Conservation (phyloP, 331 rosid species). For the Malus hybrid region DNA sequence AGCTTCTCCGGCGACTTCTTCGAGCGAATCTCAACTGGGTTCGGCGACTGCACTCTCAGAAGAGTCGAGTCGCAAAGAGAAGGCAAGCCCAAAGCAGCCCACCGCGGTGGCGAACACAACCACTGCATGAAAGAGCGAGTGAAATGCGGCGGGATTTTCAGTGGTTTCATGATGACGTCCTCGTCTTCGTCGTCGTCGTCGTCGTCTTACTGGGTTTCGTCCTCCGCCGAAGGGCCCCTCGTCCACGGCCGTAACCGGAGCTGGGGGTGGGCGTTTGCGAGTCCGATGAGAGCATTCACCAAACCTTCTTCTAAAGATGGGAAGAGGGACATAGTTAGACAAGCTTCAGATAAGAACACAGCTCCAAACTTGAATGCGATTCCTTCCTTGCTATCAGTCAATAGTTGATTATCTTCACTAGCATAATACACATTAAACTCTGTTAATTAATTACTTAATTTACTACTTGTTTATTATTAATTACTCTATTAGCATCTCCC, state of each 20-base stretch:
- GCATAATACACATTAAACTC: background rate
- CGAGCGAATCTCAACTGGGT: conserved; percentile 92
- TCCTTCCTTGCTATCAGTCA: conserved; percentile 77
- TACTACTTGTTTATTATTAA: conserved; percentile 5
- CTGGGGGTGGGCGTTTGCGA: conserved; percentile 95
- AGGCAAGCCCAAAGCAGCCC: conserved; percentile 42
- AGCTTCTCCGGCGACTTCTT: conserved; percentile 93
- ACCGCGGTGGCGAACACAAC: conserved; percentile 7
- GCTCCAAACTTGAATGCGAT: conserved; percentile 66
- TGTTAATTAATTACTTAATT: background rate
- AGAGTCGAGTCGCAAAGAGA: conserved; percentile 88
- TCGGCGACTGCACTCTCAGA: conserved; percentile 86
- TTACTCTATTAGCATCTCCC: background rate
- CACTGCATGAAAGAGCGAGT: conserved; percentile 75
- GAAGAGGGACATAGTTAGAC: conserved; percentile 43
- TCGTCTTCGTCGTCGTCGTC: conserved; percentile 65
- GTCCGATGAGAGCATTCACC: conserved; percentile 86
- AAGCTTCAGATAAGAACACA: conserved; percentile 49
- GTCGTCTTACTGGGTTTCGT: conserved; percentile 66
- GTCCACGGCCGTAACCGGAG: conserved; percentile 47
- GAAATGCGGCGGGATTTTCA: conserved; percentile 71
- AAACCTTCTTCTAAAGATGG: conserved; percentile 47
- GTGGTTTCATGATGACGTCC: conserved; percentile 78
- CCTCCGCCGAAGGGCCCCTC: conserved; percentile 42
- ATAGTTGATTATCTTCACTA: conserved; percentile 20